Base-by-base conservation (phyloP, 169 alveolate species). In the Plasmodium inui region DNA sequence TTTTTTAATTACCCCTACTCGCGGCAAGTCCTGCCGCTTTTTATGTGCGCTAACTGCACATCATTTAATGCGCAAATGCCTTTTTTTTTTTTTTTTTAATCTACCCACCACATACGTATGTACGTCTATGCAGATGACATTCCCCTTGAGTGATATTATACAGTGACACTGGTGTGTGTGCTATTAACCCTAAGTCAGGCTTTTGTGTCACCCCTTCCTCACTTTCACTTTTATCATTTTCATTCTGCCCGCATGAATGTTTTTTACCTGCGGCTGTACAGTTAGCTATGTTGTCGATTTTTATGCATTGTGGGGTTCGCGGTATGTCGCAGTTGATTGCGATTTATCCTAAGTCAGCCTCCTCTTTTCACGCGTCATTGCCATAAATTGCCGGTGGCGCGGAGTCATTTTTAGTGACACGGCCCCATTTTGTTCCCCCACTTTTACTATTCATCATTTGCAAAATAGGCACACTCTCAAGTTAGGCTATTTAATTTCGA, bases 1-100 rank as follows among this genome's bases (percentile, higher is more conserved):
- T 50, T 50, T 50, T 50, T 50, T 50, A 50, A 50, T 50, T 67
- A 67, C 17, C 39, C n/a, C 41, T 67, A 67, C 37, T 67, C 17
- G 17, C 39, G 17, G 0, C 76, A 67, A 67, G 0, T 67, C n/a
- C 41, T 67, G 30, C 39, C n/a, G 30, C 26, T n/a, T 67, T n/a
- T 67, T 67, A 67, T 67, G 76, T 67, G 37, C 76, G 76, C 76
- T 10, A 67, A 17, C 30, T 67, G 76, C 76, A 67, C 37, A 67
- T 67, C 37, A 19, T 67, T 6, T 26, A 67, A 67, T 67, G 32
- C 37, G 37, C 76, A 39, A 26, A 28, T 67, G 26, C 17, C 2
- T 61, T 61, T 61, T 61, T 67, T 12, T 61, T 26, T 26, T 67
- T 67, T 67, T 67, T 22, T 28, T 67, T 22, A 8, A 67, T 67